phyloP scores from a whole-genome alignment of 2,329 filamentous ascomycete species.

The Colletotrichum horii region DNA sequence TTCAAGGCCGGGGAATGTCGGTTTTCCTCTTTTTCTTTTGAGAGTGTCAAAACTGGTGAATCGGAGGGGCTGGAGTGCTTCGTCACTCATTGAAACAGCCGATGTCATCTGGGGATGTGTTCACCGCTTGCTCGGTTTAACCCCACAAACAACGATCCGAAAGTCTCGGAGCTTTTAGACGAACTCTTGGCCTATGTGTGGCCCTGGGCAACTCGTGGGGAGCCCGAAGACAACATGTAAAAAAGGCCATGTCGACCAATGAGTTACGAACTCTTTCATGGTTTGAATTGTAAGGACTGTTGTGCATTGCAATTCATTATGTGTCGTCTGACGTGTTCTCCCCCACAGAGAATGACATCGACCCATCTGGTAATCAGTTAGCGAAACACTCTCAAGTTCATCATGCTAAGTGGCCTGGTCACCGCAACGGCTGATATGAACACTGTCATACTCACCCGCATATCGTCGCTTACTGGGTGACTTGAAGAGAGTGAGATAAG shows the following conservation, averaged over 20 bases:
- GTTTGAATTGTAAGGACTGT: no score
- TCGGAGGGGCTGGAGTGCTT: neutral
- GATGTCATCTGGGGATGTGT: neutral
- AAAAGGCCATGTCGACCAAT: neutral
- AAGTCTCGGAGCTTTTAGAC: neutral
- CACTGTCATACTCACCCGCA: neutral
- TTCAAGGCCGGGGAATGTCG: neutral
- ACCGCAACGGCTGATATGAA: neutral
- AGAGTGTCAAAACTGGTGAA: neutral
- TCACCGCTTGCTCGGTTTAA: neutral
- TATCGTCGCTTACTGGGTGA: neutral
- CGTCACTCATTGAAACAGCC: accelerated
- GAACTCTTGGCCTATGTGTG: neutral
- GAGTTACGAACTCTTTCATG: no score
- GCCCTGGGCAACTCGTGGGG: neutral
- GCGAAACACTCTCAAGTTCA: neutral
- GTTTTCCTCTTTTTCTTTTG: no score
- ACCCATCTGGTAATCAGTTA: neutral
- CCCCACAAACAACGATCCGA: neutral
- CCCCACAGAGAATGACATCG: neutral
- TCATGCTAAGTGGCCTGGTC: no score
- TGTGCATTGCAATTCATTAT: neutral
- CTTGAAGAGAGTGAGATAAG: neutral
- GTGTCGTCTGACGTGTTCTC: neutral
- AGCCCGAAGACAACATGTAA: neutral